Conservation (phyloP, 1,284 basidiomycete species). For the Malassezia globosa region DNA sequence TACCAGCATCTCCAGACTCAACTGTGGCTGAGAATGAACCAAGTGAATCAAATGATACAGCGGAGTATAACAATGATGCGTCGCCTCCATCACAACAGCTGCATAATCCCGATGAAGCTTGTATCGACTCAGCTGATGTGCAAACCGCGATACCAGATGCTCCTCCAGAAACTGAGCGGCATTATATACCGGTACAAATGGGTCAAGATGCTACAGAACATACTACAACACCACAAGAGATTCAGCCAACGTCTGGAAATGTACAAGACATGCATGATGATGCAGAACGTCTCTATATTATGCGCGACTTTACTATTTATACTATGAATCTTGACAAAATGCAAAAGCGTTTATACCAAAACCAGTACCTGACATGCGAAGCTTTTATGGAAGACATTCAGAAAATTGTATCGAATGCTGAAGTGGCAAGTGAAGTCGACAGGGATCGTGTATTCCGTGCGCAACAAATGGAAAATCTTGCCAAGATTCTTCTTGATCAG, state of each 20-base stretch:
- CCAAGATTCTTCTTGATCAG: slow-evolving; percentile 68
- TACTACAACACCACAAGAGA: not conserved
- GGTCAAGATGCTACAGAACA: not conserved
- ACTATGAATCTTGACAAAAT: slow-evolving; percentile 63
- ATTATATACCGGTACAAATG: too few species aligned
- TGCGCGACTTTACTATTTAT: slow-evolving; percentile 37
- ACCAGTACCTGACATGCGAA: slow-evolving; percentile 73
- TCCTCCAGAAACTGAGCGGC: not conserved
- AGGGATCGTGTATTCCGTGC: slow-evolving; percentile 64
- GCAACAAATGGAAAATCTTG: slow-evolving; percentile 76
- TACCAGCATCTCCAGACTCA: not conserved
- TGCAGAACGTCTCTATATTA: slow-evolving; percentile 19
- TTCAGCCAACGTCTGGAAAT: not conserved
- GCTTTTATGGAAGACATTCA: slow-evolving; percentile 78
- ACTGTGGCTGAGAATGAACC: not conserved
- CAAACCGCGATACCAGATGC: too few species aligned
- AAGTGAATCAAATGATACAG: too few species aligned
- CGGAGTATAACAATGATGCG: not conserved
- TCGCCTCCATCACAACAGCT: not conserved
- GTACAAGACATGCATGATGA: not conserved
- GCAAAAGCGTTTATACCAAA: slow-evolving; percentile 72
- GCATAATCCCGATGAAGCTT: not conserved
- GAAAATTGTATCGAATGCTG: slow-evolving; percentile 80
- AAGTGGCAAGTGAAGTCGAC: slow-evolving; percentile 55
- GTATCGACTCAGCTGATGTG: not conserved